Evolutionary conservation across 176 grass and related monocot species (phyloP).

Genomic region (Sorghum bicolor): DNA sequence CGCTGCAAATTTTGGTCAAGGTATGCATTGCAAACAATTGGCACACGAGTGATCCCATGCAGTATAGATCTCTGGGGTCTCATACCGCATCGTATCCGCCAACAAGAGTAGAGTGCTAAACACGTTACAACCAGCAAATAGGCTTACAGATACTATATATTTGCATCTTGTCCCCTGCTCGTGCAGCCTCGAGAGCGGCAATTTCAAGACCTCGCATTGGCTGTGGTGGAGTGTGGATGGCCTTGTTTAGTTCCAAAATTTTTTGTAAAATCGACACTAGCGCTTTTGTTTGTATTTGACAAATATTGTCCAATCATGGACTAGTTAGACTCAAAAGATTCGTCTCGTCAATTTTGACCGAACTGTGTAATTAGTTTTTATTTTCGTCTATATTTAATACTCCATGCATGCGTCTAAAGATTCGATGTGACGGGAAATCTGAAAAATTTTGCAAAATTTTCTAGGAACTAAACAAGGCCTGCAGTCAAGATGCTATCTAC

Average conservation of each 20-base stretch:
- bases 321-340: too few species aligned
- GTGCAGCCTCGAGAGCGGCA: neutral
- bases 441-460: too few species aligned
- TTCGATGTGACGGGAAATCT: too few species aligned
- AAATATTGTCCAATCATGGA: too few species aligned
- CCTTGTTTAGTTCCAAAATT: too few species aligned
- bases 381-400: too few species aligned
- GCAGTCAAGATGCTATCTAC: neutral
- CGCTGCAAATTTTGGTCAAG: neutral
- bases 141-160: neutral
- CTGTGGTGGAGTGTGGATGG: neutral
- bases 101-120: neutral
- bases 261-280: too few species aligned
- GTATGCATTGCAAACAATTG: neutral
- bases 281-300: too few species aligned
- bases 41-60: neutral
- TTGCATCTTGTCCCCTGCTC: neutral
- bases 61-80: neutral
- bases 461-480: too few species aligned
- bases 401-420: too few species aligned
- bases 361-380: too few species aligned
- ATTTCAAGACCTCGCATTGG: neutral
- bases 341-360: too few species aligned
- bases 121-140: slow-evolving; percentile 9
- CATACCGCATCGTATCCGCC: neutral